Base-by-base conservation (phyloP, 208 protist genomes). In the Herpetomonas tarakana region DNA sequence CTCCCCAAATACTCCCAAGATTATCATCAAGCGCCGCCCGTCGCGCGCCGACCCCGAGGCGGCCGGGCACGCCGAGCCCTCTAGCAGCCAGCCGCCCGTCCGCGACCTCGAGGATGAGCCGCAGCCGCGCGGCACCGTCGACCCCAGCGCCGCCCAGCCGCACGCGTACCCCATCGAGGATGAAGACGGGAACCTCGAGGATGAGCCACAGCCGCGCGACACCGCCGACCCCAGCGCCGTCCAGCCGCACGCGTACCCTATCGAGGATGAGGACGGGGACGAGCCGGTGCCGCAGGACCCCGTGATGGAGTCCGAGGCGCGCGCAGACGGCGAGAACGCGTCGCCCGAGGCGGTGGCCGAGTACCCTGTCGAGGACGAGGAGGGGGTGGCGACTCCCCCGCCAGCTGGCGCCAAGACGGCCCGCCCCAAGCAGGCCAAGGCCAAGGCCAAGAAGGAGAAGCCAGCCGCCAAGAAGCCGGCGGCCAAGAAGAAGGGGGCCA, bases 361-460 rank as follows among this genome's bases (percentile, higher is more conserved):
- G 31, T 24, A 25, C 54, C 26, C 54, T 38, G 54, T 30, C 4
- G 25, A 54, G 14, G 45, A 18, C 6, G n/a, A 21, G 12, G 50
- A 30, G 7, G 50, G 18, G n/a, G 38, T 41, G 19, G n/a, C 47
- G 19, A 16, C 47, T 12, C 39, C 51, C 3, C 35, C 46, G 2
- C n/a, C n/a, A n/a, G 27, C 28, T 2, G 60, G 31, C 21, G 51
- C n/a, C 18, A 65, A 49, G 44, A 49, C 44, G 16, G 44, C 44
- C 4, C 44, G 44, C 44, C 44, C 44, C 16, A 49, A 49, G 44
- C 16, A 49, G 44, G 44, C 16, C 44, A 49, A 49, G 44, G 44
- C 16, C 16, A 49, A 49, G 16, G 44, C 35, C 9, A 6, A 6
- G 9, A 41, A 41, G 35, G 14, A 41, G 14, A 41, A 49, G 44